Base-by-base conservation (phyloP, 2,329 filamentous ascomycete genomes). In the Cercospora sojina region DNA sequence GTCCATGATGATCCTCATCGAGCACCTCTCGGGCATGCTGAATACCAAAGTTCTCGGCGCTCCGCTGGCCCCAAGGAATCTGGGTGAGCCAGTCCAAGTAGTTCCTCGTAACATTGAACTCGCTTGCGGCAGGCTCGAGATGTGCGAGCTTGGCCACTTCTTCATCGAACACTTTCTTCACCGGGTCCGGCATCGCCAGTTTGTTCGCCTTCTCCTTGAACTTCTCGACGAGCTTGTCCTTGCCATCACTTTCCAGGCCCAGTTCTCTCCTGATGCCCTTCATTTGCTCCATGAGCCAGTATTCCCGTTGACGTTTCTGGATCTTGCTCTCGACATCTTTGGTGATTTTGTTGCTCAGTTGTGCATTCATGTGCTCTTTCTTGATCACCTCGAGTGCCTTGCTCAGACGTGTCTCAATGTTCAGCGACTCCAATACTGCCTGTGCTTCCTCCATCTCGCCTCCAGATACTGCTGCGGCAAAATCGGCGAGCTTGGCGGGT, bases 271-370 rank as follows among this genome's bases (percentile, higher is more conserved):
- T 90, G 76, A 99, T 99, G 27, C 93, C 95, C 83, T 98, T 98
- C 93, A 99, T 97, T 79, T 99, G 96, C 80, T 99, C 95, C 92
- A 97, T 96, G 56, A 99, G 83, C 91, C 93, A 98, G 81, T 98
- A 99, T 77, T 99, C 95, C 61, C 95, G 89, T 78, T 99, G 95
- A 31, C 94, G 90, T 81, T 99, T 98, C 74, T 93, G 93, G 62
- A 99, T 98, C 81, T 97, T 97, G 76, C 88, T 92, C 79, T 98
- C 95, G 18, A 99, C 96, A 76, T 99, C 95, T 81, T 97, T 97
- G 66, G 91, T 92, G 66, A 99, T 98, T 83, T 98, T 99, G 65
- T 91, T 94, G 78, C 97, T 94, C 31, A 99, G 83, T 77, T 98
- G 92, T 0, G 95, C 95, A 73, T 98, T 99, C 91, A 98, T 97